Evolutionary conservation across 2,329 filamentous ascomycete genomes (phyloP), one percentile per base, ranked within the genome.

Genomic region (Clarireedia sp.): DNA sequence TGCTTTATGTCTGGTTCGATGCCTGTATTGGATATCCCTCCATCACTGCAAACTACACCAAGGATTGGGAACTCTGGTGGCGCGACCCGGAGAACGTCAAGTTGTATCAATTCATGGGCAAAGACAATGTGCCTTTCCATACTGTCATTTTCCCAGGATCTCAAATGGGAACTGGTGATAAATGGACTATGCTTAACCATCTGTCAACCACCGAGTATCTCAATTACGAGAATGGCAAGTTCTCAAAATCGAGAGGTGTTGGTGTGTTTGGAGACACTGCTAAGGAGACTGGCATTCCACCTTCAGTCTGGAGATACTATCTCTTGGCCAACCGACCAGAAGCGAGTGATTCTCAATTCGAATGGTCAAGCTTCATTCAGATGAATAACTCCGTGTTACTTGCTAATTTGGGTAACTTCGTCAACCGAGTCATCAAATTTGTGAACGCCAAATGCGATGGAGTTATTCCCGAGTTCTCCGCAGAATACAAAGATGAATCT

Each of bases 11-110:
- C 58, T 76, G 71, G 71, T 90, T 96, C 68, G 89, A 95, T 69
- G 89, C 89, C 54, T 94, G 89, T 71, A 94, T 96, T 66, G 91
- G 91, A 19, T 96, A 96, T 69, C 85, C 90, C n/a, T 95, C 90
- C 1, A 96, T 96, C 63, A 96, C 91, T 1, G 89, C 89, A 61
- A 90, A 83, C 64, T 95, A 95, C 71, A 96, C 90, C 5, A 79
- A 84, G 45, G 79, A 95, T 60, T 96, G 91, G 91, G 85, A 95
- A 74, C 80, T 89, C 67, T 96, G 91, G 91, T 96, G 91, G 91
- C 85, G 87, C 68, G 87, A 95, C 70, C 89, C 90, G 0, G 86
- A 95, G 45, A 79, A 95, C 36, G 90, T 96, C 48, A 81, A 86
- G 67, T 80, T 96, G 12, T 96, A 94, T 71, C 91, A 96, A 74